Evolutionary conservation across 202 grass and related monocot genomes (phyloP).

Genomic region (Elaeis oleifera): DNA sequence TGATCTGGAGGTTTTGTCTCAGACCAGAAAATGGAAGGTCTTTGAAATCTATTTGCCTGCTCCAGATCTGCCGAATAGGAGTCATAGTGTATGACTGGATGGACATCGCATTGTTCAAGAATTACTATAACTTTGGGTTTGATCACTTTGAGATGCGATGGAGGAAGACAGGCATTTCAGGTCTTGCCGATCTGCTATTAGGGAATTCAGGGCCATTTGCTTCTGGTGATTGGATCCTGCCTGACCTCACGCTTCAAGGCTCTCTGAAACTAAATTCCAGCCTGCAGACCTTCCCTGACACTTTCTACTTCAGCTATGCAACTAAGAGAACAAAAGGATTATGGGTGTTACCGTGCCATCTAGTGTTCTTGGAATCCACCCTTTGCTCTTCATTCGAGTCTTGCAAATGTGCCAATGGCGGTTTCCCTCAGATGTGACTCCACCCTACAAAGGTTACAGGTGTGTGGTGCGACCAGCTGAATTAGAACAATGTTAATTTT

Average conservation of each 20-base stretch:
- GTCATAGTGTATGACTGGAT: constrained; percentile 34
- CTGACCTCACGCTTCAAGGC: constrained; percentile 42
- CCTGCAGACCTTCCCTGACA: constrained; percentile 35
- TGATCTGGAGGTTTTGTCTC: constrained; percentile 7
- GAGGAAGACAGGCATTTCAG: constrained; percentile 22
- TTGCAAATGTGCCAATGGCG: constrained; percentile 45
- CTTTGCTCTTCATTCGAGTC: constrained; percentile 37
- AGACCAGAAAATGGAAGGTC: constrained; percentile 42
- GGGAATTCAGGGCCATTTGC: constrained; percentile 37
- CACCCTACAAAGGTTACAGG: constrained; percentile 44
- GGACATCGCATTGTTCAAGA: constrained; percentile 33
- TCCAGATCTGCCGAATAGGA: constrained; percentile 35
- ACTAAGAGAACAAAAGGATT: constrained; percentile 34
- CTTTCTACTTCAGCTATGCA: constrained; percentile 48
- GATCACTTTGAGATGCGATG: constrained; percentile 39
- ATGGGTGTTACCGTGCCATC: constrained; percentile 29
- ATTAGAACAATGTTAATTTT: too few relatives aligned
- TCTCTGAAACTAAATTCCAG: constrained; percentile 27
- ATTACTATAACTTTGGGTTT: constrained; percentile 51
- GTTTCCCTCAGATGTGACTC: constrained; percentile 12
- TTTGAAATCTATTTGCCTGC: constrained; percentile 38
- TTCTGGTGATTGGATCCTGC: constrained; percentile 42
- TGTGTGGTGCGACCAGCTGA: neutral
- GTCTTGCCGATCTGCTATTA: constrained; percentile 30
- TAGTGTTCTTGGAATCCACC: constrained; percentile 29